Conservation (phyloP, 2,329 filamentous ascomycete species). For the Colletotrichum chlorophyti region DNA sequence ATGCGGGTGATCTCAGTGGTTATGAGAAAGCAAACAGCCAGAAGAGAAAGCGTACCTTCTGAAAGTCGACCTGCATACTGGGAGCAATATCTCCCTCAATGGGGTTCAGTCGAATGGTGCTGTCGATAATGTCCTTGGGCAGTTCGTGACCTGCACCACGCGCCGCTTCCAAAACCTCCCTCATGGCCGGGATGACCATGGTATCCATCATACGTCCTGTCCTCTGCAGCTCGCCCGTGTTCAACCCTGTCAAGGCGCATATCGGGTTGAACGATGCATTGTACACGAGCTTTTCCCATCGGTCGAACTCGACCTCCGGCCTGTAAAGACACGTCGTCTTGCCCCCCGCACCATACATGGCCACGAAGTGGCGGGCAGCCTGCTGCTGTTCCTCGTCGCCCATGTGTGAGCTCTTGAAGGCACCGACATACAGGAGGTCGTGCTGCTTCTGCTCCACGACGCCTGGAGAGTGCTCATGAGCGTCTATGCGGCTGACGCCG, state of each 20-base stretch:
- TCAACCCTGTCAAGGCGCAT: constrained; percentile 56
- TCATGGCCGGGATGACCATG: constrained; percentile 60
- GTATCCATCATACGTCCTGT: constrained; percentile 50
- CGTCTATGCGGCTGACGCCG: constrained; percentile 59
- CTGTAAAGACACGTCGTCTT: constrained; percentile 51
- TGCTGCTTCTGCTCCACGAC: constrained; percentile 58
- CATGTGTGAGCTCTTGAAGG: constrained; percentile 49
- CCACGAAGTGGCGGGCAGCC: constrained; percentile 50
- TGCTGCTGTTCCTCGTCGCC: constrained; percentile 31
- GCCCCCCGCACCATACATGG: constrained; percentile 52
- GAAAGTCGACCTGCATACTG: constrained; percentile 61
- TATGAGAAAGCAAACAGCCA: too few species aligned
- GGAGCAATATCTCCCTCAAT: constrained; percentile 55
- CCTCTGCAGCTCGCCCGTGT: constrained; percentile 57
- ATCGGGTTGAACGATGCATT: constrained; percentile 60
- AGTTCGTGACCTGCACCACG: constrained; percentile 48
- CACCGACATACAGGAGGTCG: constrained; percentile 57
- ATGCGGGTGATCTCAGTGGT: background rate
- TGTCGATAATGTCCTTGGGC: constrained; percentile 48
- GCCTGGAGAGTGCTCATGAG: constrained; percentile 53
- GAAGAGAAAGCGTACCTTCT: constrained; percentile 41
- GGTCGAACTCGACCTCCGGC: constrained; percentile 46
- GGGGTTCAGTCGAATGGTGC: constrained; percentile 55
- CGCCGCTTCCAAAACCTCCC: constrained; percentile 56
- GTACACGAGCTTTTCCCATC: constrained; percentile 60